phyloP scores from a whole-genome alignment of 192 early-diverging fungal species.

The Entrophospora sp. region DNA sequence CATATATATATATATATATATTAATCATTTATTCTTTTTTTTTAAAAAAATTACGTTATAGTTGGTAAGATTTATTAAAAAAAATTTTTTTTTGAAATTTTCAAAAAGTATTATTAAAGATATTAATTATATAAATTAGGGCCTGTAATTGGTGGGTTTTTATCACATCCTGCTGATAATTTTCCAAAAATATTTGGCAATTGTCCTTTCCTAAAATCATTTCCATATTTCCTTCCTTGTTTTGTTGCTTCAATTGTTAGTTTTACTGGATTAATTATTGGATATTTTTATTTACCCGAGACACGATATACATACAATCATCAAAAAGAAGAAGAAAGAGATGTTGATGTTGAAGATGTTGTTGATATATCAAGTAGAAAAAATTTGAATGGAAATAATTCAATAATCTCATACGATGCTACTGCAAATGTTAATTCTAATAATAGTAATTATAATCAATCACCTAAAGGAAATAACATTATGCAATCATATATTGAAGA shows the following conservation, averaged over 20 bases:
- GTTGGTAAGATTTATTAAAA: no score
- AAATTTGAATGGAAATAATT: background rate
- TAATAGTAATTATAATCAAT: no score
- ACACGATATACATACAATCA: background rate
- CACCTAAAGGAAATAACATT: no score
- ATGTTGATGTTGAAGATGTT: background rate
- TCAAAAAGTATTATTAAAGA: no score
- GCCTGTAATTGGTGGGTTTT: conserved; percentile 71
- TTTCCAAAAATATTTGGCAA: conserved; percentile 56
- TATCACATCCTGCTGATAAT: conserved; percentile 61
- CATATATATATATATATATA: background rate
- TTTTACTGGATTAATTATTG: conserved; percentile 54
- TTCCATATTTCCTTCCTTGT: conserved; percentile 85
- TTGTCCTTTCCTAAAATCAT: conserved; percentile 46
- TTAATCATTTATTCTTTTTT: background rate
- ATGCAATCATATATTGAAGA: no score
- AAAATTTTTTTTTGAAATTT: no score
- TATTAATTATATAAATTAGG: no score
- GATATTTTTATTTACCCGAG: conserved; percentile 41
- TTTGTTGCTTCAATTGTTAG: conserved; percentile 53
- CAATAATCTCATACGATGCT: no score
- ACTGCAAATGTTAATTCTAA: no score
- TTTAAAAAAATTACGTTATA: no score
- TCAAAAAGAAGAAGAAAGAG: background rate
- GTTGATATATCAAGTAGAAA: background rate